phyloP scores from a whole-genome alignment of 2,329 filamentous ascomycete genomes.

The Fusarium cicatricum region DNA sequence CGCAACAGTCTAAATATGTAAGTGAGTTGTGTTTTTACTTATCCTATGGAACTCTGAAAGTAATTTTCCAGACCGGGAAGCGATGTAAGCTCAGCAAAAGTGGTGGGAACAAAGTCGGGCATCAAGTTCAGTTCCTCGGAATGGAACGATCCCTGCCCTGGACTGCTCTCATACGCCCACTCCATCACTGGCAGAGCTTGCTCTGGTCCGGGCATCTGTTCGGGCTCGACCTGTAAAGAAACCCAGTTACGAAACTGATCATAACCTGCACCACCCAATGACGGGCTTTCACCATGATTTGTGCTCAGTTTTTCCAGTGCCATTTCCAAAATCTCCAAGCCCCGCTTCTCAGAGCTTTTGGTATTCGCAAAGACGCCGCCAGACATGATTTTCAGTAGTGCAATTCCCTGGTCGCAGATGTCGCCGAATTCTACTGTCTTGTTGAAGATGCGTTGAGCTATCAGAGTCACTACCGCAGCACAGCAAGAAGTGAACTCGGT shows the following conservation, averaged over 20 bases:
- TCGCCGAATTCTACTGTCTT: neutral
- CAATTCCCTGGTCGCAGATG: slow-evolving; percentile 4
- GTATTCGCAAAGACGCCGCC: slow-evolving; percentile 12
- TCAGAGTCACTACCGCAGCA: slow-evolving; percentile 14
- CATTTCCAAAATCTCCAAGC: slow-evolving; percentile 21
- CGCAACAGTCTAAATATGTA: no score
- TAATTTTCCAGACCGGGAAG: no score
- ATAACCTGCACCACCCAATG: slow-evolving; percentile 6
- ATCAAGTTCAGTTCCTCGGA: no score
- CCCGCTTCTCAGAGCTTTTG: slow-evolving; percentile 16
- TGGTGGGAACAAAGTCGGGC: no score
- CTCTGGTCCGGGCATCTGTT: neutral
- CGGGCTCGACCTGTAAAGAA: slow-evolving; percentile 8
- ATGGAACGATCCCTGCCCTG: slow-evolving; percentile 39
- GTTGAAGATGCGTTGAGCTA: slow-evolving; percentile 9
- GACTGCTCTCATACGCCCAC: neutral
- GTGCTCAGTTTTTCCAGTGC: slow-evolving; percentile 7
- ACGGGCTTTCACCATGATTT: neutral
- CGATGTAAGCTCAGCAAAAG: no score
- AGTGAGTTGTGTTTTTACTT: no score
- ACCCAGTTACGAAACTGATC: slow-evolving; percentile 24
- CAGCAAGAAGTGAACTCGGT: slow-evolving; percentile 27
- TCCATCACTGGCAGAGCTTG: neutral
- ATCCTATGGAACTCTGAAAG: no score
- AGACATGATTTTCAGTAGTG: slow-evolving; percentile 15